phyloP scores from a whole-genome alignment of 176 grass and related monocot genomes.

The Panicum miliaceum region DNA sequence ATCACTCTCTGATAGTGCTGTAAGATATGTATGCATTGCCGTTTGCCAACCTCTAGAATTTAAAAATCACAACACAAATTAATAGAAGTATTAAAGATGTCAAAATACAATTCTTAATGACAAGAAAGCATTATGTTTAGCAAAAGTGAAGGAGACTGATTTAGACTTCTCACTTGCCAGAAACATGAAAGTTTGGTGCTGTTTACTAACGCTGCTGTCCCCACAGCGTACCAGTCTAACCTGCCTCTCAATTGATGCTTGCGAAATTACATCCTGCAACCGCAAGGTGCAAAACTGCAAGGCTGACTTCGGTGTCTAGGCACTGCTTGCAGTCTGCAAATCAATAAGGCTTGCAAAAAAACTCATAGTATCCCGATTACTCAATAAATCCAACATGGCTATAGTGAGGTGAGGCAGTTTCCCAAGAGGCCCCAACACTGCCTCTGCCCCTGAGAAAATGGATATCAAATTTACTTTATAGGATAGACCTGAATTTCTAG shows the following conservation, averaged over 20 bases:
- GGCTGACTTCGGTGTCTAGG: neutral
- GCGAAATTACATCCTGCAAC: neutral
- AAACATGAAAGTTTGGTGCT: constrained; percentile 14
- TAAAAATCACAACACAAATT: neutral
- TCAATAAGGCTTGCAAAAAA: neutral
- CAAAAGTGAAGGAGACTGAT: neutral
- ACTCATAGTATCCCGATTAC: neutral
- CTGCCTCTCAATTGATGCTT: constrained; percentile 3
- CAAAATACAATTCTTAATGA: neutral
- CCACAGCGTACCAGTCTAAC: neutral
- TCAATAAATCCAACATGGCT: neutral
- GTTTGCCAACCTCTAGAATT: neutral
- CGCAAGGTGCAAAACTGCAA: constrained; percentile 1
- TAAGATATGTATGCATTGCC: neutral
- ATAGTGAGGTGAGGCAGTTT: neutral
- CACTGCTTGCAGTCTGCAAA: neutral
- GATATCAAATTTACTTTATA: neutral
- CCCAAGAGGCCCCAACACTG: neutral
- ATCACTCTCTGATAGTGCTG: neutral
- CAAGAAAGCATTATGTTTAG: neutral
- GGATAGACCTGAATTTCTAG: neutral
- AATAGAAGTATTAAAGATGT: neutral
- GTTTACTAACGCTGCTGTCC: neutral
- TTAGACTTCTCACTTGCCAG: neutral
- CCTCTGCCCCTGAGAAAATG: neutral